phyloP scores from a whole-genome alignment of 371 early-diverging fungal genomes.

The Saksenaea vasiformis region DNA sequence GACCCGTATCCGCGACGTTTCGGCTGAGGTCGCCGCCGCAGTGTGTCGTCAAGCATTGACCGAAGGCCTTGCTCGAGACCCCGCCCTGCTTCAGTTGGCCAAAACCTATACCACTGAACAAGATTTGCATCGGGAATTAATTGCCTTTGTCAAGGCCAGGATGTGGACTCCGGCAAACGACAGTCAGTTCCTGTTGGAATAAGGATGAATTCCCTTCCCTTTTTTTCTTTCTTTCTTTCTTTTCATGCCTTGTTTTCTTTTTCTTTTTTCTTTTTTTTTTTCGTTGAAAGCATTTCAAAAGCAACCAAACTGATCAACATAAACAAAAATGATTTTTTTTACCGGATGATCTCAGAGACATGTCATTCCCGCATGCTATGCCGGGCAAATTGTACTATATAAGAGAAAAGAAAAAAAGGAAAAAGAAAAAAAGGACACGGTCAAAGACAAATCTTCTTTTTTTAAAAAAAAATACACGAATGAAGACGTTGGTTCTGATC shows the following conservation, averaged over 20 bases:
- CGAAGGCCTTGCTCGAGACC: constrained; percentile 54
- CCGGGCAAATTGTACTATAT: not conserved
- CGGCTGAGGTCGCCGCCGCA: constrained; percentile 77
- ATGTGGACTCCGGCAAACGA: constrained; percentile 47
- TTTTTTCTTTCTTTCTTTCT: not conserved
- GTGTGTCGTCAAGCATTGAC: constrained; percentile 68
- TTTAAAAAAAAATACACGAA: not conserved
- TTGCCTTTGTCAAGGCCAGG: constrained; percentile 38
- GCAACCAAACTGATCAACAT: not conserved
- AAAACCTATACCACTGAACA: constrained; percentile 21
- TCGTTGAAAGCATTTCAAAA: not conserved
- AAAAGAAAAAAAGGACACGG: not conserved
- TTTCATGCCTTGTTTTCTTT: not conserved
- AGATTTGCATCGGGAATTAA: constrained; percentile 9
- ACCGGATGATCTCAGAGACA: not conserved
- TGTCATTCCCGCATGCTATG: not conserved
- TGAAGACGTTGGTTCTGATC: not conserved
- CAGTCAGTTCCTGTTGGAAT: not conserved
- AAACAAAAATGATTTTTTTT: not conserved
- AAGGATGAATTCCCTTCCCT: not conserved
- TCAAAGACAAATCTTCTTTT: not conserved
- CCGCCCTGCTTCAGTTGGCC: constrained; percentile 35
- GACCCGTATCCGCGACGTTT: constrained; percentile 81
- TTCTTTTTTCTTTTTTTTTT: not conserved
- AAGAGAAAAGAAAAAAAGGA: not conserved